Evolutionary conservation across 1,284 basidiomycete genomes (phyloP), one percentile per base, ranked within the genome.

Genomic region (Ceratobasidium sp.): DNA sequence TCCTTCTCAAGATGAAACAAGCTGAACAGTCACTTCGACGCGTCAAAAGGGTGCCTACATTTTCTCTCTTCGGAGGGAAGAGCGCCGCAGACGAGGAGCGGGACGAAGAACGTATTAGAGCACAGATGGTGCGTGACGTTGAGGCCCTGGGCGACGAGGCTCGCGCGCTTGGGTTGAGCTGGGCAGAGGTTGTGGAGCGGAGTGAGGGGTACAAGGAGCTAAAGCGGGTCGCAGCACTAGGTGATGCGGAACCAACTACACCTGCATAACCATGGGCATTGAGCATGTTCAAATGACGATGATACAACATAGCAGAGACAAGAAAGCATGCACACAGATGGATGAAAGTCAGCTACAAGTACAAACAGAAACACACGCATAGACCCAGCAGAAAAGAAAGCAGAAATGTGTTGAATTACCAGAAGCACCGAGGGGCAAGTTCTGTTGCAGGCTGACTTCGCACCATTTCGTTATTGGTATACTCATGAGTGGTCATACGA

Each of bases 61-160:
- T 96, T 84, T 94, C 94, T 1, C 86, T 96, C 39, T 97, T 97
- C 82, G 81, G 84, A 49, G 88, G 91, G 51, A 87, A 86, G 66
- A 82, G 86, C 1, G 77, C 81, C 49, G 81, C 71, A 60, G 91
- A 93, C 23, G 92, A 92, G 46, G 93, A 94, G 75, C 88, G 88
- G 55, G 95, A 95, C 79, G 94, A 95, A 82, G 94, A 92, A 82
- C 90, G 93, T 55, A 95, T 98, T 79, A 90, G 92, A 60, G 86
- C 86, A 61, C 97, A 98, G 86, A 96, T 98, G 92, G 89, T 93
- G 70, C 86, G 95, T 20, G 97, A 98, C 83, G 93, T 97, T 0
- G 90, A 93, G 70, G 92, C 93, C 18, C 92, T 98, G 80, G 93
- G 91, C 4, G 89, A 89, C 81, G 96, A 97, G 80, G 95, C 92